phyloP scores from a whole-genome alignment of 331 rosid genomes.

The Telfairia occidentalis region DNA sequence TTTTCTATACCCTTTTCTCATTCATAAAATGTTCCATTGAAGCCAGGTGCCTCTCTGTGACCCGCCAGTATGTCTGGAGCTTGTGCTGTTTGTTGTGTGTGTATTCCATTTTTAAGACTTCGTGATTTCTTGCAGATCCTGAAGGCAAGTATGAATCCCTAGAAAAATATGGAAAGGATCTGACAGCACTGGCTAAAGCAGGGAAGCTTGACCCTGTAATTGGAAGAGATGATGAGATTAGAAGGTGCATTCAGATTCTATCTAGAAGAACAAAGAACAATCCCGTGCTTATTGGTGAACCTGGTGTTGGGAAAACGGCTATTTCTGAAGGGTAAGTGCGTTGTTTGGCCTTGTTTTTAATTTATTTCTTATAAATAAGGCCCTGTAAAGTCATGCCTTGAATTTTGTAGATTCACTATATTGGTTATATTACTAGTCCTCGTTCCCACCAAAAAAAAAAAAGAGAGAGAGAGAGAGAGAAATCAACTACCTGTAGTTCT shows the following conservation, averaged over 20 bases:
- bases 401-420: not conserved
- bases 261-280: slow-evolving; percentile 98
- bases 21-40: not conserved
- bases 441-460: not conserved
- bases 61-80: not conserved
- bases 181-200: slow-evolving; percentile 85
- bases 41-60: not conserved
- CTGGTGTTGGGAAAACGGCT: slow-evolving; percentile 98
- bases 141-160: slow-evolving; percentile 96
- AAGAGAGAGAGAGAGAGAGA: no score
- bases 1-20: not conserved
- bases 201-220: slow-evolving; percentile 99
- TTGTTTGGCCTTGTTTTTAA: not conserved
- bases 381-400: not conserved
- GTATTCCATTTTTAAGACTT: not conserved
- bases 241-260: slow-evolving; percentile 97
- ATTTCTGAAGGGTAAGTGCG: slow-evolving; percentile 86
- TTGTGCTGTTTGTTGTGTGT: not conserved
- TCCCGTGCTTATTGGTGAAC: slow-evolving; percentile 97
- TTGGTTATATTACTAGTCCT: not conserved
- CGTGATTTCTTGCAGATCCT: slow-evolving; percentile 56
- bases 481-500: not conserved
- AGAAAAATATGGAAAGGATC: slow-evolving; percentile 94
- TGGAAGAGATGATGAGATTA: slow-evolving; percentile 98
- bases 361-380: not conserved